Percentiles rank a stretch among this genome's conserved stretches.
Conservation (phyloP, 2,329 filamentous ascomycete genomes). For the Aspergillus jensenii region DNA sequence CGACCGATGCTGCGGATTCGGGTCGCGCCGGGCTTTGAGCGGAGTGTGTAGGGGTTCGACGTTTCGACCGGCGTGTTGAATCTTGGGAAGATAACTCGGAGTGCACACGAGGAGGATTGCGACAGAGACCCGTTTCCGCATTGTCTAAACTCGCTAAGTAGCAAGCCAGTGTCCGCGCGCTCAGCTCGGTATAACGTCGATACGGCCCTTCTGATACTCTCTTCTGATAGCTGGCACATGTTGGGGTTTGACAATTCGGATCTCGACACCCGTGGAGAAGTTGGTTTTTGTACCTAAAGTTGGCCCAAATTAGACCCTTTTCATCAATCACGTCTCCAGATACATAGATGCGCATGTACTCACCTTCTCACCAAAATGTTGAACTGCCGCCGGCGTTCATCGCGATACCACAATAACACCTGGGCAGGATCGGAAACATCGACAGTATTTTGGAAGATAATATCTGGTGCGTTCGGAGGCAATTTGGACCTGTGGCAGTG, state of each 20-base stretch:
- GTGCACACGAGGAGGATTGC: constrained; percentile 38
- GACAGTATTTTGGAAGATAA: constrained; percentile 40
- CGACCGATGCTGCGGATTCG: neutral
- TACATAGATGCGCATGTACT: constrained; percentile 22
- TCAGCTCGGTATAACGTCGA: constrained; percentile 76
- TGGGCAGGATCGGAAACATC: constrained; percentile 37
- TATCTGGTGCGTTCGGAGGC: constrained; percentile 41
- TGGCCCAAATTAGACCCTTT: constrained; percentile 9
- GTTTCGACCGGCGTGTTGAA: constrained; percentile 27
- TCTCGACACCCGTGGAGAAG: constrained; percentile 78
- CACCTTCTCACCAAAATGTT: constrained; percentile 69
- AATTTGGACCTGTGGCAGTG: constrained; percentile 38
- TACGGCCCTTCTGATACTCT: constrained; percentile 67
- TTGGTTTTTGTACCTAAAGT: constrained; percentile 70
- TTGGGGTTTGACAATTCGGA: constrained; percentile 67
- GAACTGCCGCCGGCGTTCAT: constrained; percentile 42
- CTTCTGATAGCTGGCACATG: constrained; percentile 77
- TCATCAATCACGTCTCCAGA: neutral
- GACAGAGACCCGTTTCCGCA: constrained; percentile 69
- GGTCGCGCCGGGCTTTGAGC: constrained; percentile 3
- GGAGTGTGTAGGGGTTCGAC: constrained; percentile 32
- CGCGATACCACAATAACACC: constrained; percentile 39
- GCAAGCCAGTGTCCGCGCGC: constrained; percentile 76
- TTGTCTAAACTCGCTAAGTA: constrained; percentile 79
- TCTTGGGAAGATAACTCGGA: constrained; percentile 28